Base-by-base conservation (phyloP, 164 flowering plant species). In the Aristolochia fimbriata region DNA sequence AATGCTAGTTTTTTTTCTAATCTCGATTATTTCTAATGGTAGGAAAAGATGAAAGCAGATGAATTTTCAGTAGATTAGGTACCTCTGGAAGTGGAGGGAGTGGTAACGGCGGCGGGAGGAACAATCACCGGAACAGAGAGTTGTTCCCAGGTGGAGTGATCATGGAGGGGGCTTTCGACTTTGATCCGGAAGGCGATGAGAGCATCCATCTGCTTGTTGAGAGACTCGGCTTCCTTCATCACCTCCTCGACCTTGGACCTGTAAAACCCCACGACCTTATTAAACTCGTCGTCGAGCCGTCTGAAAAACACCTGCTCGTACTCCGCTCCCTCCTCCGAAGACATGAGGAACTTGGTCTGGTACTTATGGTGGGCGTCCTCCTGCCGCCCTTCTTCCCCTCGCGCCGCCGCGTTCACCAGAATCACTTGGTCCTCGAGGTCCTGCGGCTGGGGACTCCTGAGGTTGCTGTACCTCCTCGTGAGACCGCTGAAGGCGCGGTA, bases 151-250 rank as follows among this genome's bases (percentile, higher is more conserved):
- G 30, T 27, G 30, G 30, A 27, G 2, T 27, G 17, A 15, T 10
- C 20, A 37, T 9, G 11, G 27, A 15, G 24, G 22, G 25, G 4
- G 16, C 43, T 84, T 15, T 86, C 86, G 0, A 88, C 89, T 70
- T 65, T 81, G 31, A 83, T 58, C 59, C 91, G 58, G n/a, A 86
- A 68, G 23, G 89, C 91, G 67, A 85, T 86, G 43, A 85, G 66
- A 17, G 82, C 86, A 70, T 85, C 76, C 91, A 86, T 85, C 59
- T 89, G 97, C 16, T 60, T 75, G 20, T 72, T 85, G 69, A 89
- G 68, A n/a, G 74, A 66, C 9, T 73, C 77, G 0, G 91, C 97
- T 51, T 85, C 88, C 15, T 46, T 62, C 75, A 81, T 51, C 59
- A 77, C 72, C 33, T 81, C 79, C 55, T 71, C 76, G 14, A 85